Base-by-base conservation (phyloP, 371 early-diverging fungal species). In the Apophysomyces trapeziformis region DNA sequence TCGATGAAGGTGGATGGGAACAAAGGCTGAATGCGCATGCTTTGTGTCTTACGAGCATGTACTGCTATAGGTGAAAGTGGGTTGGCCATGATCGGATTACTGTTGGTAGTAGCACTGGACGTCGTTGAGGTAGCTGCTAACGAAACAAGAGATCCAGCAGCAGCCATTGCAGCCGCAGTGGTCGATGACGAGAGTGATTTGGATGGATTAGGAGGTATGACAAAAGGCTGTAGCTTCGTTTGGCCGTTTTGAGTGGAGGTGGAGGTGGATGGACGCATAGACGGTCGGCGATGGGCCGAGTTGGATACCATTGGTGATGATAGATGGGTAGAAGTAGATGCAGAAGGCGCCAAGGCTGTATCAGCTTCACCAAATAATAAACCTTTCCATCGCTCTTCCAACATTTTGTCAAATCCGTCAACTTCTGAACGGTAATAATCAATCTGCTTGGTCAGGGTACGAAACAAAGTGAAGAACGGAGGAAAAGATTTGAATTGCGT, bases 381-480 rank as follows among this genome's bases (percentile, higher is more conserved):
- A 3, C 75, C 74, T 41, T 80, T 72, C 18, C 90, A 76, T 39
- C 88, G 84, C 47, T 89, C 86, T 36, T 85, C 74, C 35, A 89
- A 67, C 16, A 80, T 74, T 44, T 79, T 70, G 61, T 87, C 87
- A 73, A 89, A 89, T 1, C 66, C 68, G 26, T 81, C 80, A 35
- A 87, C 77, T 38, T 59, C 59, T 5, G 87, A 85, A 4, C 90
- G 85, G 71, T 89, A 89, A 61, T 80, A 89, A 59, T 85, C 87
- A n/a, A 89, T 82, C 65, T 89, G 88, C 58, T 89, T 85, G 1
- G 87, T 88, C 37, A 89, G 61, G 1, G 87, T 88, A 54, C 79
- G 85, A 38, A 89, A 75, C 56, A 89, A 69, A 0, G 88, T 87
- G 64, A 88, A 89, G 60, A 89, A 82, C 0, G 87, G 85, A 2